Conservation (phyloP, 345 rosid species). For the Noccaea caerulescens region DNA sequence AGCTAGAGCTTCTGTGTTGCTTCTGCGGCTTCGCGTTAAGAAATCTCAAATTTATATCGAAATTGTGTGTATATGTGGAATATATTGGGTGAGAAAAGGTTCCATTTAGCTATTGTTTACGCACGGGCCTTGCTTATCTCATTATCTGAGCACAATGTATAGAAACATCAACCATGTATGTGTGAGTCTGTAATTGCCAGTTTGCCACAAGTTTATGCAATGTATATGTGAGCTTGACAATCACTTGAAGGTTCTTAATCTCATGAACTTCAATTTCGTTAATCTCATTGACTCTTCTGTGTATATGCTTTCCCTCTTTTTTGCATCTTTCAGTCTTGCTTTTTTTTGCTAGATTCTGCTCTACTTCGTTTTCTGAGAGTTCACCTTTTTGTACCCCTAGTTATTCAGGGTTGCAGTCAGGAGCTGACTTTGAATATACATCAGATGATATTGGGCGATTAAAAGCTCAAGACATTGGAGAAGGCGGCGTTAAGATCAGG, state of each 20-base stretch:
- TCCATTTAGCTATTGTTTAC: neutral
- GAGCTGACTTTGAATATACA: slow-evolving; percentile 53
- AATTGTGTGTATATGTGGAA: slow-evolving; percentile 6
- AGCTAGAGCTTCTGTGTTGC: slow-evolving; percentile 19
- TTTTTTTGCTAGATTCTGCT: neutral
- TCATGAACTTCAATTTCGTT: neutral
- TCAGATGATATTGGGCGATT: slow-evolving; percentile 53
- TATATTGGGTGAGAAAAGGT: neutral
- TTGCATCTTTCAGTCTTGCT: neutral
- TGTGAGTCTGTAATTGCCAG: slow-evolving; percentile 3
- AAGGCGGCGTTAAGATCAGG: slow-evolving; percentile 90
- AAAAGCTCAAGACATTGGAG: slow-evolving; percentile 81
- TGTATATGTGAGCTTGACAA: neutral
- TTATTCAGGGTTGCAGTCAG: slow-evolving; percentile 67
- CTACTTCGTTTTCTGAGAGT: slow-evolving; percentile 18
- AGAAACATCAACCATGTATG: neutral
- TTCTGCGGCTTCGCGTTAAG: slow-evolving; percentile 13
- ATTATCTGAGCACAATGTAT: too few relatives aligned
- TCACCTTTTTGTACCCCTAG: slow-evolving; percentile 44
- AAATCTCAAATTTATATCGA: slow-evolving; percentile 1
- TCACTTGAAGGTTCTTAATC: neutral
- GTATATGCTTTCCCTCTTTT: neutral
- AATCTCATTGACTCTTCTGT: neutral
- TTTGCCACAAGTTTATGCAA: too few relatives aligned
- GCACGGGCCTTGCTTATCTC: too few relatives aligned